Evolutionary conservation across 768 basidiomycete species (phyloP).

Genomic region (Suillus decipiens): DNA sequence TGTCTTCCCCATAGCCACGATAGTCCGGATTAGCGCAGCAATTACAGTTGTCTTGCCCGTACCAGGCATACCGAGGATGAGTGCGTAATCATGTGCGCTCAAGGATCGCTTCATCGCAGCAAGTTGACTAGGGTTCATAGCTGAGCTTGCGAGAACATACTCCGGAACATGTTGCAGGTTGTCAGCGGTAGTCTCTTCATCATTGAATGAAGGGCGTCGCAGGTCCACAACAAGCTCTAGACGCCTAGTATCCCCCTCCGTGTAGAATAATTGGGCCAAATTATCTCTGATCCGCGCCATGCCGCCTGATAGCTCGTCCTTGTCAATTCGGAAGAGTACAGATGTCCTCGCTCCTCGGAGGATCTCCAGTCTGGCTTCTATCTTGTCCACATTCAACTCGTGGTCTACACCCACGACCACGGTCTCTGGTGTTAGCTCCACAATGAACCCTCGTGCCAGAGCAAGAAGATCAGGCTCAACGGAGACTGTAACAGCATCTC

Average conservation of each 20-base stretch:
- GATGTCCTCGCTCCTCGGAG: conserved; percentile 21
- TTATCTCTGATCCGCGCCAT: conserved; percentile 91
- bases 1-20: conserved; percentile 82
- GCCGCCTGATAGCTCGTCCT: conserved; percentile 86
- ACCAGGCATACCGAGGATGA: conserved; percentile 97
- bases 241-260: conserved; percentile 65
- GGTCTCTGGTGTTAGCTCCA: conserved; percentile 61
- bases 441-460: conserved; percentile 79
- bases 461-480: conserved; percentile 87
- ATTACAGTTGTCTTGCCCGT: conserved; percentile 98
- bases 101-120: conserved; percentile 74
- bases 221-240: conserved; percentile 84
- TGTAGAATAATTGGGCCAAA: conserved; percentile 86
- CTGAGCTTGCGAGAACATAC: conserved; percentile 33
- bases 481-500: conserved; percentile 86
- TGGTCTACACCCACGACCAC: conserved; percentile 87
- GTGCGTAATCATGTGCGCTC: conserved; percentile 82
- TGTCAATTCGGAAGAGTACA: conserved; percentile 81
- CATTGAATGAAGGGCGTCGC: conserved; percentile 61
- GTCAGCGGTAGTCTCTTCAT: conserved; percentile 22
- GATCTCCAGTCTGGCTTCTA: conserved; percentile 42
- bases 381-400: conserved; percentile 52
- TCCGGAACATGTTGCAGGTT: conserved; percentile 26
- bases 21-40: conserved; percentile 77
- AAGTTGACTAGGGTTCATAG: conserved; percentile 73